Percentiles rank a stretch among this genome's conserved stretches.
Conservation (phyloP, 306 rosid genomes). For the Urtica urens region DNA sequence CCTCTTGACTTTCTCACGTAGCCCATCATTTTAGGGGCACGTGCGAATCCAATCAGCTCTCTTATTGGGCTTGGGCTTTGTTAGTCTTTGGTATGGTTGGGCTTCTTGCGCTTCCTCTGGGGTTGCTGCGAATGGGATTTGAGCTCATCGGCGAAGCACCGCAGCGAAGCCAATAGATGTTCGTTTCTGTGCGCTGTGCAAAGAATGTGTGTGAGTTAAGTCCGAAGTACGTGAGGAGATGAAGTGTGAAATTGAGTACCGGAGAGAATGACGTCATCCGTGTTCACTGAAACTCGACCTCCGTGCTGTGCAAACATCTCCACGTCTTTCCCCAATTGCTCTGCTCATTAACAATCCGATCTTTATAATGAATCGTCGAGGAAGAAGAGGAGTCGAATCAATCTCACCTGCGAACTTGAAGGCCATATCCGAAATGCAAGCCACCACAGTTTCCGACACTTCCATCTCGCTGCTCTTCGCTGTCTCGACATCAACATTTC, state of each 20-base stretch:
- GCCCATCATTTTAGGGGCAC: neutral
- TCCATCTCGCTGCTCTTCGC: slow-evolving; percentile 46
- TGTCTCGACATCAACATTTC: too few relatives aligned
- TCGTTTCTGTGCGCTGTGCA: slow-evolving; percentile 86
- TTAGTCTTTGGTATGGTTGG: slow-evolving; percentile 36
- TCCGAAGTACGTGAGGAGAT: neutral
- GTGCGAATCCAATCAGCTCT: neutral
- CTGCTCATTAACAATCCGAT: slow-evolving; percentile 31
- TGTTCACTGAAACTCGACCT: slow-evolving; percentile 63
- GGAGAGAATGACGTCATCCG: slow-evolving; percentile 80
- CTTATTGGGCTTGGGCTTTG: slow-evolving; percentile 13
- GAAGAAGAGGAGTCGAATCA: neutral
- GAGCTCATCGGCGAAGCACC: slow-evolving; percentile 53
- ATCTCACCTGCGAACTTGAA: slow-evolving; percentile 60
- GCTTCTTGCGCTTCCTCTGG: slow-evolving; percentile 75
- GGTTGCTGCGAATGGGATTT: slow-evolving; percentile 62
- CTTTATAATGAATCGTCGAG: too few relatives aligned
- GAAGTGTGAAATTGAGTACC: slow-evolving; percentile 39
- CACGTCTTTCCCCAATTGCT: slow-evolving; percentile 70
- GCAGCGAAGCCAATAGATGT: slow-evolving; percentile 48
- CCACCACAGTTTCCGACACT: slow-evolving; percentile 54
- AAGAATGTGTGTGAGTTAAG: slow-evolving; percentile 10
- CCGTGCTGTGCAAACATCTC: slow-evolving; percentile 80
- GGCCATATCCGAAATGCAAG: slow-evolving; percentile 73
- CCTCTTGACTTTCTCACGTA: neutral